These are phyloP conservation scores for Stenocarpella maydis DNA, from an alignment of 2,329 filamentous ascomycete species.

Conservation along the genomic window DNA sequence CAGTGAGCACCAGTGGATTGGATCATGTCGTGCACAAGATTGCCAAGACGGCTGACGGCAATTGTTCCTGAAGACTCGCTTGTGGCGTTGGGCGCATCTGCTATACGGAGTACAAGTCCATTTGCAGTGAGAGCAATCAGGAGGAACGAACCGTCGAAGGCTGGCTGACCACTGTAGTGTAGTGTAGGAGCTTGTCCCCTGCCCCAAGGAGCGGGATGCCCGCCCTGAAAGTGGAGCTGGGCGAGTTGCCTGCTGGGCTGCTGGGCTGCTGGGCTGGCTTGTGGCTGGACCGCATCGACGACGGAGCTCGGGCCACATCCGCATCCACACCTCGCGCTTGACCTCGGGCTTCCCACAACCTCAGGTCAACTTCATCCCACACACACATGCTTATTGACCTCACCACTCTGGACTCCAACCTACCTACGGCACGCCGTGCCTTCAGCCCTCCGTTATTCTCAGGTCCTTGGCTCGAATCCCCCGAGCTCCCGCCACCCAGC, in stretches of 20 bases:
- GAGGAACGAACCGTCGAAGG: not conserved
- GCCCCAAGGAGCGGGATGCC: not conserved
- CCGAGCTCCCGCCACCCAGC: not conserved
- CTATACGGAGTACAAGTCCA: no score
- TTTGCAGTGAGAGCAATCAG: not conserved
- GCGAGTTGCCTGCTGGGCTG: no score
- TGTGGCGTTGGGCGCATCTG: no score
- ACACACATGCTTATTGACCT: not conserved
- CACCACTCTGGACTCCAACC: not conserved
- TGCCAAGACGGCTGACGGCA: not conserved
- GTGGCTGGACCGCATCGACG: not conserved
- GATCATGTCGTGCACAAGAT: not conserved
- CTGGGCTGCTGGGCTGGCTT: no score
- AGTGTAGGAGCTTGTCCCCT: constrained; percentile 1
- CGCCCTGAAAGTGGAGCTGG: constrained; percentile 13
- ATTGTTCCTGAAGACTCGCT: no score
- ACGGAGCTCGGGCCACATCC: not conserved
- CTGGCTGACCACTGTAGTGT: not conserved
- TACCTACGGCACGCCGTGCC: not conserved
- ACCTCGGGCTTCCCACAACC: not conserved
- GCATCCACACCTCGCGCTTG: not conserved
- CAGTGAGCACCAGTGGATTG: not conserved
- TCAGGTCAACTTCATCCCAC: not conserved
- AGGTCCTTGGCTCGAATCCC: not conserved
- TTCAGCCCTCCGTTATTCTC: not conserved